phyloP scores from a whole-genome alignment of 768 basidiomycete genomes.

The Mycena metata region DNA sequence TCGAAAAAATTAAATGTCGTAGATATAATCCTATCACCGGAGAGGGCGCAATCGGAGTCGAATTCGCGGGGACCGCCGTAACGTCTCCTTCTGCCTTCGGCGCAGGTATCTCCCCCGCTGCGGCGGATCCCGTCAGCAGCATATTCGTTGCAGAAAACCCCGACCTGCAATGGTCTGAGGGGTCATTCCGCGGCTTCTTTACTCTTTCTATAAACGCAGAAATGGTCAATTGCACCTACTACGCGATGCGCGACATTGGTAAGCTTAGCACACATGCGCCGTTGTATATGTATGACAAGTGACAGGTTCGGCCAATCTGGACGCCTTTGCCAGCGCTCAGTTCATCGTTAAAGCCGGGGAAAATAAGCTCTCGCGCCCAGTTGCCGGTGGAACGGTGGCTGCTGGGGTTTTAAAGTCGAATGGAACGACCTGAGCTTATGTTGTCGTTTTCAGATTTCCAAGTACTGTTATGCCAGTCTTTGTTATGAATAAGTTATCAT shows the following conservation, averaged over 20 bases:
- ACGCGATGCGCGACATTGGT: slow-evolving; percentile 65
- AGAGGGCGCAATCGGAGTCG: slow-evolving; percentile 66
- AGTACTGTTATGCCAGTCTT: too few relatives aligned
- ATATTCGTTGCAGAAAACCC: slow-evolving; percentile 56
- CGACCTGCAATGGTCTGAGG: slow-evolving; percentile 73
- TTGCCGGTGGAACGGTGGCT: slow-evolving; percentile 59
- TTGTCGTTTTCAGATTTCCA: too few relatives aligned
- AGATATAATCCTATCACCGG: slow-evolving; percentile 66
- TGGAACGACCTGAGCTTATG: slow-evolving; percentile 1
- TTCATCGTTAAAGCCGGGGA: slow-evolving; percentile 59
- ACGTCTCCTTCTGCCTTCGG: slow-evolving; percentile 65
- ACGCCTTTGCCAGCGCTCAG: slow-evolving; percentile 59
- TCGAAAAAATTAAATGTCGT: neutral
- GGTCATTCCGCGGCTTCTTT: slow-evolving; percentile 71
- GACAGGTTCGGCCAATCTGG: slow-evolving; percentile 57
- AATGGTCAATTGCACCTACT: slow-evolving; percentile 65
- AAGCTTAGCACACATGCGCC: slow-evolving; percentile 39
- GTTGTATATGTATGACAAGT: neutral
- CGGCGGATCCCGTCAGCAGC: slow-evolving; percentile 55
- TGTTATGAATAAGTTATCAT: too few relatives aligned
- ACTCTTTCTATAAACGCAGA: slow-evolving; percentile 63
- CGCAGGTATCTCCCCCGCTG: slow-evolving; percentile 51
- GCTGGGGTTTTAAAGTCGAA: slow-evolving; percentile 59
- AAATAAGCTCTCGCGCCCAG: slow-evolving; percentile 63
- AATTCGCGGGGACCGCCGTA: slow-evolving; percentile 74